Evolutionary conservation across 1,139 yeast genomes (phyloP).

Genomic region (Ogataea hybrid): DNA sequence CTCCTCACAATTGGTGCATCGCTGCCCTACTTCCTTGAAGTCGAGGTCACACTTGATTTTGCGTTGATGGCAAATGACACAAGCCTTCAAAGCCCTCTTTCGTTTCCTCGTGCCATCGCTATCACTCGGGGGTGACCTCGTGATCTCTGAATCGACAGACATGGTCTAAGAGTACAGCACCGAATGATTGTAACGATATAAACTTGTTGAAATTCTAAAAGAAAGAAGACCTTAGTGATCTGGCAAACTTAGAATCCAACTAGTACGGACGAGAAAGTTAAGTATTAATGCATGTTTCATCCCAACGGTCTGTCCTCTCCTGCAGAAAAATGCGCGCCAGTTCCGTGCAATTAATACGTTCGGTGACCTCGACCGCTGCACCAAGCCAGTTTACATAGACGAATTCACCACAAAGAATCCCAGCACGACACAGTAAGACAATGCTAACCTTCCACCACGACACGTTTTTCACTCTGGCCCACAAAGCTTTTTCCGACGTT

Average conservation of each 20-base stretch:
- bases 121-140: conserved; percentile 6
- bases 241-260: background rate
- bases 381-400: background rate
- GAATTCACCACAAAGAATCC: too few species aligned
- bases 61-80: conserved; percentile 50
- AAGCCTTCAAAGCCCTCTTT: conserved; percentile 50
- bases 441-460: background rate
- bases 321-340: conserved; percentile 1
- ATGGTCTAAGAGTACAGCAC: background rate
- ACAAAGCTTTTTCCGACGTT: background rate
- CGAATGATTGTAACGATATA: background rate
- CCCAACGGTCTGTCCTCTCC: conserved; percentile 5
- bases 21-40: conserved; percentile 50
- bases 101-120: conserved; percentile 32
- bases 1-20: conserved; percentile 33
- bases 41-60: conserved; percentile 51
- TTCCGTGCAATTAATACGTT: background rate
- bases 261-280: background rate
- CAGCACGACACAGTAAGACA: background rate
- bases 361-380: background rate
- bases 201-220: background rate
- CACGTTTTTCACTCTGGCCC: background rate
- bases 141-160: conserved; percentile 3
- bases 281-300: conserved; percentile 1
- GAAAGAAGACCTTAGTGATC: background rate